Base-by-base conservation (phyloP, 805 yeast genomes). In the Yamadazyma ubonensis region DNA sequence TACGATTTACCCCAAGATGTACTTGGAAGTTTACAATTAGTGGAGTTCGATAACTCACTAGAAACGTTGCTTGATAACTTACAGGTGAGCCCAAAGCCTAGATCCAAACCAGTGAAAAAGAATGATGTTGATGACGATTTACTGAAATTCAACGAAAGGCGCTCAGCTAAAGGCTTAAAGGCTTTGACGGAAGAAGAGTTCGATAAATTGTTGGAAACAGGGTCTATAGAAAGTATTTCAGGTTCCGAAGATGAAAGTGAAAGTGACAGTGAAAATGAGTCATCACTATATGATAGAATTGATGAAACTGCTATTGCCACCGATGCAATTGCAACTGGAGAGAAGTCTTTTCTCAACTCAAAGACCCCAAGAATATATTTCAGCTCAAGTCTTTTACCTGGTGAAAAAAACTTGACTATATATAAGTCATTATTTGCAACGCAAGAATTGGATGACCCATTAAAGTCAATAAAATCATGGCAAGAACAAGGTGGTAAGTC, bases 341-440 rank as follows among this genome's bases (percentile, higher is more conserved):
- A 25, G 17, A 31, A 36, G 4, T 11, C 29, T 6, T 78, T 72
- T 52, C 53, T 84, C 44, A 78, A 83, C 41, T 81, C 91, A 0
- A 77, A 79, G 50, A 80, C 95, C 0, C 89, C 96, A 0, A 77
- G 63, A 38, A 70, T 86, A 1, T 63, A 76, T 29, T 82, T 83
- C 55, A 67, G 73, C 42, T 76, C 87, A 0, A 42, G 61, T 0
- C 39, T 68, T 3, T 42, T 83, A 11, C 70, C 75, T 1, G 52
- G 60, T 0, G 61, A 60, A 4, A 71, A 73, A 42, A 78, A 79
- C 2, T 74, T 84, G 47, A 89, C 88, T 0, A 66, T 79, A 0
- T 89, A 81, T 60, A 89, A 87, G 52, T 61, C 81, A 0, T 49
- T 85, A 12, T 78, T 87, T 49, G 67, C 67, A 26, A 57, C 63